These are phyloP conservation scores for Oryza nivara DNA, from an alignment of 176 grass and related monocot genomes.

Conservation along the genomic window DNA sequence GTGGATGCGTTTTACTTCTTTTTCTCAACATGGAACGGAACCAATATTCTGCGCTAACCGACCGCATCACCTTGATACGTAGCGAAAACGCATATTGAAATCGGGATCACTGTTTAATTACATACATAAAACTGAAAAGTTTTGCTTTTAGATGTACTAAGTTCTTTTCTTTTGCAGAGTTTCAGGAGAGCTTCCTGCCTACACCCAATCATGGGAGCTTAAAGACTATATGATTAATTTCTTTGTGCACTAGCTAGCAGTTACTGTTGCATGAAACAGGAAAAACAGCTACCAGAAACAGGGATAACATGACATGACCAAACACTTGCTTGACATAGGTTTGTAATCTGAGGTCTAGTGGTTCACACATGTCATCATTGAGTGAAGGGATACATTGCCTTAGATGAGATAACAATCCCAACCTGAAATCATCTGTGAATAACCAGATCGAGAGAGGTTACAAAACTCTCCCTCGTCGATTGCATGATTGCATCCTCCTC, in stretches of 20 bases:
- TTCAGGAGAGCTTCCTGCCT: constrained; percentile 37
- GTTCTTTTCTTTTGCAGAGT: constrained; percentile 37
- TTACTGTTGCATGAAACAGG: not conserved
- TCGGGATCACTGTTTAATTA: not conserved
- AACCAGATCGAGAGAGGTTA: constrained; percentile 37
- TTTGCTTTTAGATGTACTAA: constrained; percentile 39
- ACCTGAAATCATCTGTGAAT: constrained; percentile 28
- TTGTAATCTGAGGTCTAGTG: constrained; percentile 29
- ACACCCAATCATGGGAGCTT: constrained; percentile 35
- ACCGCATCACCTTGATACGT: constrained; percentile 26
- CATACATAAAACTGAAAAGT: constrained; percentile 7
- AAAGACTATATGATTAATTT: constrained; percentile 2
- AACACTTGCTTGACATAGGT: not conserved
- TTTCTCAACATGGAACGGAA: constrained; percentile 20
- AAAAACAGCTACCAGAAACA: constrained; percentile 1
- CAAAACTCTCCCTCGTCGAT: constrained; percentile 43
- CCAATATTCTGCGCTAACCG: constrained; percentile 1
- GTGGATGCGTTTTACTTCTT: constrained; percentile 28
- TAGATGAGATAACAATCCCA: constrained; percentile 5
- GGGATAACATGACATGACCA: not conserved
- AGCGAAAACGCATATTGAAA: constrained; percentile 35
- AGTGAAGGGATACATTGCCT: constrained; percentile 19
- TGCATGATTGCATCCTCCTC: constrained; percentile 33
- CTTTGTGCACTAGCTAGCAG: constrained; percentile 18
- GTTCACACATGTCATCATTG: constrained; percentile 30